Conservation (phyloP, 352 stramenopile species). For the Plasmopara muralis region DNA sequence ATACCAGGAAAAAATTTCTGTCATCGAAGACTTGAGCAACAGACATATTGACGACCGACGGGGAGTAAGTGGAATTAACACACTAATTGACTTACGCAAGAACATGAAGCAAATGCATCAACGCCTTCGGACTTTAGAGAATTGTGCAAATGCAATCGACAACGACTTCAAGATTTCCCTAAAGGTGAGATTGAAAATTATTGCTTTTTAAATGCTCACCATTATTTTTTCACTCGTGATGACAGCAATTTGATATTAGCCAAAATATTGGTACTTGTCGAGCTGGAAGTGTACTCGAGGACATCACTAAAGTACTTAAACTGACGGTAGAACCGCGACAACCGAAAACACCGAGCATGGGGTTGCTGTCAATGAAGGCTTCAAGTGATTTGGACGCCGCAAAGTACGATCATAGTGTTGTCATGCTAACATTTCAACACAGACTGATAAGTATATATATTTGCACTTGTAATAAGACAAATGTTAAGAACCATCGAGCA, state of each 20-base stretch:
- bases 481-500: constrained; percentile 38
- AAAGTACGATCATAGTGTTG: constrained; percentile 27
- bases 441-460: not conserved
- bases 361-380: constrained; percentile 35
- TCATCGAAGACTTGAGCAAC: not conserved
- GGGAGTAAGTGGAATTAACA: constrained; percentile 8
- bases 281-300: constrained; percentile 6
- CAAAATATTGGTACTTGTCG: not conserved
- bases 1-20: constrained; percentile 17
- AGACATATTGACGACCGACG: constrained; percentile 8
- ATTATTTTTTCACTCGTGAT: too few species aligned
- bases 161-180: constrained; percentile 50
- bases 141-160: constrained; percentile 44
- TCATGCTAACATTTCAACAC: not conserved
- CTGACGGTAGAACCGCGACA: constrained; percentile 1
- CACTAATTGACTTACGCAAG: constrained; percentile 30
- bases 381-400: constrained; percentile 30
- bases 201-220: not conserved
- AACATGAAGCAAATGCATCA: constrained; percentile 48
- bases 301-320: constrained; percentile 20
- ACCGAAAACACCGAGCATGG: not conserved
- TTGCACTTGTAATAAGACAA: constrained; percentile 11
- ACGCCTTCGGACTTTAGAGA: constrained; percentile 43
- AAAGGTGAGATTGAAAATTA: constrained; percentile 23
- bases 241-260: too few species aligned